These are phyloP conservation scores for Salix caprea DNA, from an alignment of 345 rosid species.

Conservation along the genomic window DNA sequence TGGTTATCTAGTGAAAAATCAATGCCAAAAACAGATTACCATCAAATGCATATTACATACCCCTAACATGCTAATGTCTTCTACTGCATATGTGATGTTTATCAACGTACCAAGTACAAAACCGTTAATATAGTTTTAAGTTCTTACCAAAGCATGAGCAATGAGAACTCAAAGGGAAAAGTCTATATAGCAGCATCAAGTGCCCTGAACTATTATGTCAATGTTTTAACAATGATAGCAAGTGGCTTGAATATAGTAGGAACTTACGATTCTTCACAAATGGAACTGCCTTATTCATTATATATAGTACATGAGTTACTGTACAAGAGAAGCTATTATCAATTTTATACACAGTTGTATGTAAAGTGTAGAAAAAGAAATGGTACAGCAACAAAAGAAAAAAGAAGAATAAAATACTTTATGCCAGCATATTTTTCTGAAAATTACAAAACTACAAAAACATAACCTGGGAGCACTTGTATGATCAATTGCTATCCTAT, in stretches of 20 bases:
- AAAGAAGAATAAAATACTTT: background rate
- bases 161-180: background rate
- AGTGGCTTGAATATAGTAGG: background rate
- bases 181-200: background rate
- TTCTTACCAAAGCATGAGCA: background rate
- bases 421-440: background rate
- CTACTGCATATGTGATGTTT: background rate
- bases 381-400: background rate
- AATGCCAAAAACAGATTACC: background rate
- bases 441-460: background rate
- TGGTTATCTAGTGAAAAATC: background rate
- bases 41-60: background rate
- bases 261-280: background rate
- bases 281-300: background rate
- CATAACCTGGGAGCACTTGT: constrained; percentile 1
- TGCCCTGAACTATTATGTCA: background rate
- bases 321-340: background rate
- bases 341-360: background rate
- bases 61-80: background rate
- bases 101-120: background rate
- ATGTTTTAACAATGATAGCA: background rate
- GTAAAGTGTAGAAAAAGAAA: background rate
- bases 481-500: constrained; percentile 13
- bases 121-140: background rate
- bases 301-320: background rate